Evolutionary conservation across 768 basidiomycete genomes (phyloP).

Genomic region (Mrakia frigida): DNA sequence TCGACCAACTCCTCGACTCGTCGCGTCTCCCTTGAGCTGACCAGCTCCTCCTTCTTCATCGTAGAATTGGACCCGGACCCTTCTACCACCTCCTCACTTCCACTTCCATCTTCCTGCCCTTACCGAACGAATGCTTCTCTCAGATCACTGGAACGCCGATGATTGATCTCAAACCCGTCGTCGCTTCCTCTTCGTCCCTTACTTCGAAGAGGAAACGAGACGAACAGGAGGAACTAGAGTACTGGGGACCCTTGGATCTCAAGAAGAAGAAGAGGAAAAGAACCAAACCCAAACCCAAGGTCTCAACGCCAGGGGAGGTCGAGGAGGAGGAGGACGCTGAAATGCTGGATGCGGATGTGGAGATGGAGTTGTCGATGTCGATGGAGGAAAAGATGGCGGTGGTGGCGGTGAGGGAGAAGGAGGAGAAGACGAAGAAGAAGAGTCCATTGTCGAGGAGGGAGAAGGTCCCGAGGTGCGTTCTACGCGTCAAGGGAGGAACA

Average conservation of each 20-base stretch:
- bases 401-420: no score
- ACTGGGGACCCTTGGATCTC: background rate
- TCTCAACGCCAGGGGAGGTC: background rate
- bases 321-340: constrained; percentile 3
- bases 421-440: no score
- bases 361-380: constrained; percentile 10
- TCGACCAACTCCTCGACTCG: background rate
- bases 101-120: constrained; percentile 65
- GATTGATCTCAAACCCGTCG: constrained; percentile 47
- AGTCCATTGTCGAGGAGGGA: background rate
- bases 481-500: background rate
- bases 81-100: constrained; percentile 73
- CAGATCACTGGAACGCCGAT: constrained; percentile 75
- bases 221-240: background rate
- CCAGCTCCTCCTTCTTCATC: background rate
- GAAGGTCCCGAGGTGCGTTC: background rate
- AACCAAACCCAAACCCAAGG: background rate
- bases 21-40: background rate
- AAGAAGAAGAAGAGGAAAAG: background rate
- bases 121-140: constrained; percentile 78
- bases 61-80: constrained; percentile 67
- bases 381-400: background rate
- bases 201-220: background rate
- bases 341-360: constrained; percentile 10
- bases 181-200: background rate